phyloP scores from a whole-genome alignment of 2,329 filamentous ascomycete species.

The Ceratocystis eucalypticola region DNA sequence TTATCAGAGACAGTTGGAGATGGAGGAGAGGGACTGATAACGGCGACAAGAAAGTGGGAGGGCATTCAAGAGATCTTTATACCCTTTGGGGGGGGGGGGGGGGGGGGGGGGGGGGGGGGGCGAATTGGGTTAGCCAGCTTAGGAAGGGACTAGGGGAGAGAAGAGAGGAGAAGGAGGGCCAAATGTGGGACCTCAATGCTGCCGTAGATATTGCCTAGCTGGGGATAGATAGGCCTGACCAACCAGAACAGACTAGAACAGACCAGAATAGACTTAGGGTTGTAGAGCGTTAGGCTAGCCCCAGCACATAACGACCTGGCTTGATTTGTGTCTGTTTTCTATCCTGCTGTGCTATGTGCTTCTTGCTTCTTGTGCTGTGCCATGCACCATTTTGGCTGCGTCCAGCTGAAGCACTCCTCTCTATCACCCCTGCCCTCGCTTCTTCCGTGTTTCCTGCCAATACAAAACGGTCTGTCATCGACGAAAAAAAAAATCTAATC shows the following conservation, averaged over 20 bases:
- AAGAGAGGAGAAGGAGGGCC: neutral
- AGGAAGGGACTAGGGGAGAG: neutral
- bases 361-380: neutral
- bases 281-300: no score
- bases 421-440: neutral
- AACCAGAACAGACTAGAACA: neutral
- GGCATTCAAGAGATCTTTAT: conserved; percentile 1
- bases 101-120: neutral
- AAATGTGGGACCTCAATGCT: neutral
- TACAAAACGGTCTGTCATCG: neutral
- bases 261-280: neutral
- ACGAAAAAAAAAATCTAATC: neutral
- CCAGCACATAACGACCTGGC: no score
- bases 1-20: neutral
- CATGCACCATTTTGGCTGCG: no score
- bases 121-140: neutral
- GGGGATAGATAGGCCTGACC: neutral
- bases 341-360: neutral
- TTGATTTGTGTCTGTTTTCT: neutral
- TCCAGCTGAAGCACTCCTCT: neutral
- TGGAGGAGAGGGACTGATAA: neutral
- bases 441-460: neutral
- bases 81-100: neutral
- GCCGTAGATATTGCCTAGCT: neutral
- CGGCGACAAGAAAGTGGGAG: neutral